Percentiles rank a stretch among this genome's conserved stretches.
These are phyloP conservation scores for Fallopia convolvulus DNA, from an alignment of 148 eudicot genomes.

Conservation along the genomic window DNA sequence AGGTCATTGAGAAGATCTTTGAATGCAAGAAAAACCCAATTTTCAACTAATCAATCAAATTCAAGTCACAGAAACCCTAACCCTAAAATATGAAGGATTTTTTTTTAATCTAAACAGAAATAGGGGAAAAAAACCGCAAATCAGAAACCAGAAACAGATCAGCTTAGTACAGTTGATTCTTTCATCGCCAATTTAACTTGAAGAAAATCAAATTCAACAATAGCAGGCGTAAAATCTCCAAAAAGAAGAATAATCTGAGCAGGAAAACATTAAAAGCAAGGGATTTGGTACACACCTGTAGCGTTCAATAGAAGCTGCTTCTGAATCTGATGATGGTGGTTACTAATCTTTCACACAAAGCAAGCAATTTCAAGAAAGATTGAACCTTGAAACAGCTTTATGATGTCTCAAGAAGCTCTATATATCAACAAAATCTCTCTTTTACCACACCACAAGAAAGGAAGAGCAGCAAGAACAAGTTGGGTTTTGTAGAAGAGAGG, in stretches of 20 bases:
- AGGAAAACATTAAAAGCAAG: background rate
- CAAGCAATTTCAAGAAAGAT: background rate
- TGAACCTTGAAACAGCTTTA: background rate
- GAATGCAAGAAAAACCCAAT: background rate
- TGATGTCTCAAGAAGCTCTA: background rate
- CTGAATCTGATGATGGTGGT: background rate
- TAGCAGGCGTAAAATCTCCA: background rate
- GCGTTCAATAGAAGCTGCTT: background rate
- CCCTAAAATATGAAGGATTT: background rate
- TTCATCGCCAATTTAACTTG: background rate
- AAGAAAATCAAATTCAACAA: background rate
- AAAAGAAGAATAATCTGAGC: background rate
- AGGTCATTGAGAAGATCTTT: background rate
- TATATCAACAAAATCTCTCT: background rate
- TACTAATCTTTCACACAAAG: background rate
- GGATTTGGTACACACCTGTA: background rate
- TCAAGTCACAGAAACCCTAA: constrained; percentile 5
- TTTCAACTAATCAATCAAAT: background rate
- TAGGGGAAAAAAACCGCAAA: too few relatives aligned
- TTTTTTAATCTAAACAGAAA: too few relatives aligned
- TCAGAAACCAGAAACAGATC: background rate
- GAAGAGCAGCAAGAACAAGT: background rate
- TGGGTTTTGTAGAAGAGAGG: background rate
- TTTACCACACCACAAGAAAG: background rate
- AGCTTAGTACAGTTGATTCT: background rate